A percentile compares a stretch with the other conserved stretches of the same genome.
phyloP scores from a whole-genome alignment of 208 protist species.

The Trypanosoma cruzi region DNA sequence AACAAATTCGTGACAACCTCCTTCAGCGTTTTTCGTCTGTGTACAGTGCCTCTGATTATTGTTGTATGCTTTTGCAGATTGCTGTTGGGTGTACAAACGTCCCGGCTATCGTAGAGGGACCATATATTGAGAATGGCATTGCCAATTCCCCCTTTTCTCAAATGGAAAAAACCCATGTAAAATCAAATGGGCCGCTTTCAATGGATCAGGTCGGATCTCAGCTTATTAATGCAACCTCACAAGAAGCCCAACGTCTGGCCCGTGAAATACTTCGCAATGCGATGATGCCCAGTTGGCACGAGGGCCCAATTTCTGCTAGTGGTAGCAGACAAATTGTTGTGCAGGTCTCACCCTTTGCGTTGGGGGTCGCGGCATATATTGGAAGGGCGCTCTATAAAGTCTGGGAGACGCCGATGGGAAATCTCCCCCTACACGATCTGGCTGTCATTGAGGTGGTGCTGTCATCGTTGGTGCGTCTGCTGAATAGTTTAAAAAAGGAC shows the following conservation, averaged over 20 bases:
- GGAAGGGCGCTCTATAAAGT: constrained; percentile 68
- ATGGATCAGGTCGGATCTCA: constrained; percentile 55
- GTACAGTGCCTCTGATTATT: constrained; percentile 75
- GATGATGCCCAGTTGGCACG: constrained; percentile 52
- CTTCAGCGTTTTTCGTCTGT: constrained; percentile 75
- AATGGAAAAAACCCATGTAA: constrained; percentile 18
- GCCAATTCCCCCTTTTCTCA: constrained; percentile 26
- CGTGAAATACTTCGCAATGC: constrained; percentile 64
- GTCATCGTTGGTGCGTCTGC: constrained; percentile 28
- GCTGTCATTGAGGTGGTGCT: constrained; percentile 32
- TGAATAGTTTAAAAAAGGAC: constrained; percentile 35
- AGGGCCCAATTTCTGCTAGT: constrained; percentile 24
- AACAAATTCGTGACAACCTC: constrained; percentile 54
- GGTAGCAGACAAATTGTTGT: constrained; percentile 47
- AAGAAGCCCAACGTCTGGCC: constrained; percentile 60
- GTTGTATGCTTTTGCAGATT: constrained; percentile 90
- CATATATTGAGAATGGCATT: constrained; percentile 32
- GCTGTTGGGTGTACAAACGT: constrained; percentile 51
- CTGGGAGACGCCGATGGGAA: constrained; percentile 59
- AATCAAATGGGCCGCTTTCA: constrained; percentile 35
- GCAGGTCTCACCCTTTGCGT: constrained; percentile 71
- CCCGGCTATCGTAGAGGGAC: constrained; percentile 25
- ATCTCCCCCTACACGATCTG: constrained; percentile 33
- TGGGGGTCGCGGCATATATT: constrained; percentile 55
- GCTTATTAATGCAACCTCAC: constrained; percentile 41